Conservation (phyloP, 768 basidiomycete species). For the Collybiopsis confluens region DNA sequence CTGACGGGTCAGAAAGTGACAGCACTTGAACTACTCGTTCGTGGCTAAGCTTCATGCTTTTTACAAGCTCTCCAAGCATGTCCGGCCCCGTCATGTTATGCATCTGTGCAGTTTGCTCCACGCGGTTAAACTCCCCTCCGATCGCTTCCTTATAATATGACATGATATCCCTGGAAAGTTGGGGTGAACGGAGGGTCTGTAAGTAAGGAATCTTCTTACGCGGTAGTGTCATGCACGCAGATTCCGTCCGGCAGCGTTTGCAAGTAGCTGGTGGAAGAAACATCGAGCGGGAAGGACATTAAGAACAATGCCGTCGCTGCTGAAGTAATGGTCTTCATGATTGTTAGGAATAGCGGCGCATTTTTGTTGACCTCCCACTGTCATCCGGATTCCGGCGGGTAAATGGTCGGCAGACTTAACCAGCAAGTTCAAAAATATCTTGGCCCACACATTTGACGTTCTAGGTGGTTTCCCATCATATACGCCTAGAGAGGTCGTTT, state of each 20-base stretch:
- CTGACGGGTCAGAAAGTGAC: conserved; percentile 4
- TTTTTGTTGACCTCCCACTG: conserved; percentile 9
- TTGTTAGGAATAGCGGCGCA: conserved; percentile 7
- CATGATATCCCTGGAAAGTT: conserved; percentile 9
- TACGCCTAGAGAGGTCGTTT: too few species aligned
- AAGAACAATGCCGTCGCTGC: conserved; percentile 7
- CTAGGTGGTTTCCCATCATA: conserved; percentile 11
- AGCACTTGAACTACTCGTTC: conserved; percentile 7
- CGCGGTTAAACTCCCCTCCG: conserved; percentile 13
- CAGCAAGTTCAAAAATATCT: too few species aligned
- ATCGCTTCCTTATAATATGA: conserved; percentile 14
- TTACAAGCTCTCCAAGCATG: conserved; percentile 10
- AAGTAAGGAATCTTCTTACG: background rate
- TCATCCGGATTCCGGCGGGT: too few species aligned
- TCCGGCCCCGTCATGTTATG: conserved; percentile 2
- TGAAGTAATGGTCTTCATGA: conserved; percentile 10
- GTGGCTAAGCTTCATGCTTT: conserved; percentile 1
- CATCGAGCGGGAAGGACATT: conserved; percentile 4
- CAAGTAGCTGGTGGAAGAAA: background rate
- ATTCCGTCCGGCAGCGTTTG: conserved; percentile 11
- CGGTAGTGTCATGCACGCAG: conserved; percentile 5
- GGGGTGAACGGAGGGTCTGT: background rate
- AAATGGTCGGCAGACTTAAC: too few species aligned
- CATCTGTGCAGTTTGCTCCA: conserved; percentile 10
- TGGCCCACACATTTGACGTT: conserved; percentile 5